Evolutionary conservation across 2,329 filamentous ascomycete genomes (phyloP), one percentile per base, ranked within the genome.

Genomic region (Neopestalotiopsis sp.): DNA sequence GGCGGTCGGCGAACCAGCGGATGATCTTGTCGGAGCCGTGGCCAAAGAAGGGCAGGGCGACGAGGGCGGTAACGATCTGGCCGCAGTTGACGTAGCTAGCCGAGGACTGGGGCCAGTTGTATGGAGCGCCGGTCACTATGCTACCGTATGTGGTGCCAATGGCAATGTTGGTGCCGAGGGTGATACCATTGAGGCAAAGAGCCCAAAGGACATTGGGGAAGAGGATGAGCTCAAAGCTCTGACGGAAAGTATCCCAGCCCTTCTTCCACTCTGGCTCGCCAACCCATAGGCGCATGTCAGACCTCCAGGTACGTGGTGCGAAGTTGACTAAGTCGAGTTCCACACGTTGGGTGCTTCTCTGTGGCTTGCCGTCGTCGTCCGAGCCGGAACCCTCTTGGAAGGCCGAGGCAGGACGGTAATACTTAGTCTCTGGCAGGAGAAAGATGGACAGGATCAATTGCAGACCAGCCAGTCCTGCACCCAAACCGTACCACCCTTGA

Each of bases 161-260:
- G n/a, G 80, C 81, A 28, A 84, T 79, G 68, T 83, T 83, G 62
- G 79, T 76, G 1, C 82, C 82, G 2, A 82, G 74, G 1, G 78
- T 80, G 4, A 81, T 70, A 0, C 81, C 80, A 65, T 83, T 83
- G 1, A 83, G 68, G 6, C 76, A 74, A 14, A 83, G 72, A 2
- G 80, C 79, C 81, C 80, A 84, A 40, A 83, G 72, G 17, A 84
- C 79, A 40, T 82, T 81, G 20, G 82, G 82, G 67, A 83, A 84
- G 20, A 79, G 72, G 4, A 81, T 71, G 2, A 79, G 72, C 49
- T 79, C 71, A 9, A 74, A 74, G 6, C 78, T 78, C 73, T 80
- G 75, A 71, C 67, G 61, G 45, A 72, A 69, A 3, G 72, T 71
- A 13, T 70, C 66, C 72, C 71, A 71, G 1, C 69, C 74, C 66